A percentile compares a stretch with the other conserved stretches of the same genome.
Conservation (phyloP, 140 eudicot species). For the Senecio squalidus region DNA sequence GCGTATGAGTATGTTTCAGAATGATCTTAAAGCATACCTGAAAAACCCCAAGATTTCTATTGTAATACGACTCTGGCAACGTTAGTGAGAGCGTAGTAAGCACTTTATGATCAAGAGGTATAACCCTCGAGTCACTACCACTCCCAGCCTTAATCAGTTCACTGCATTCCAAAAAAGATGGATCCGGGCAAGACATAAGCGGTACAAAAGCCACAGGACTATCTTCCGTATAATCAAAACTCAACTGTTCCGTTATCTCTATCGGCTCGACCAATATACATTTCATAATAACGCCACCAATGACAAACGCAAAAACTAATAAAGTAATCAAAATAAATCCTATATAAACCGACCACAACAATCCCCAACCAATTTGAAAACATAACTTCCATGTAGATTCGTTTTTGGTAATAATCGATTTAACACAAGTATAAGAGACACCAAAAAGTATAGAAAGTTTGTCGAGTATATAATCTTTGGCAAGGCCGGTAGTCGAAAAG, state of each 20-base stretch:
- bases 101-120: constrained; percentile 57
- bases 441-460: constrained; percentile 15
- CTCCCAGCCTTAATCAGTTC: constrained; percentile 23
- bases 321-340: constrained; percentile 48
- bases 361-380: constrained; percentile 64
- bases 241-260: constrained; percentile 36
- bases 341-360: constrained; percentile 67
- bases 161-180: constrained; percentile 14
- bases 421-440: constrained; percentile 15
- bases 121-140: constrained; percentile 32
- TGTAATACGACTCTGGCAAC: constrained; percentile 82
- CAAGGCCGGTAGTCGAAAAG: constrained; percentile 16
- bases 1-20: not conserved
- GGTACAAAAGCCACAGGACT: constrained; percentile 82
- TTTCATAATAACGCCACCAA: constrained; percentile 55
- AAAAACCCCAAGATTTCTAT: constrained; percentile 80
- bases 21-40: constrained; percentile 48
- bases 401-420: constrained; percentile 45
- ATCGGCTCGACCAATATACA: constrained; percentile 61
- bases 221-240: constrained; percentile 65
- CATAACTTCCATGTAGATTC: constrained; percentile 38
- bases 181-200: constrained; percentile 30
- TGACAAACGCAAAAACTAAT: constrained; percentile 48
- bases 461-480: constrained; percentile 13
- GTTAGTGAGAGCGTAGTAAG: constrained; percentile 50